Evolutionary conservation across 805 yeast species (phyloP), one percentile per base, ranked within the genome.

Genomic region (Kazachstania kunashirensis): DNA sequence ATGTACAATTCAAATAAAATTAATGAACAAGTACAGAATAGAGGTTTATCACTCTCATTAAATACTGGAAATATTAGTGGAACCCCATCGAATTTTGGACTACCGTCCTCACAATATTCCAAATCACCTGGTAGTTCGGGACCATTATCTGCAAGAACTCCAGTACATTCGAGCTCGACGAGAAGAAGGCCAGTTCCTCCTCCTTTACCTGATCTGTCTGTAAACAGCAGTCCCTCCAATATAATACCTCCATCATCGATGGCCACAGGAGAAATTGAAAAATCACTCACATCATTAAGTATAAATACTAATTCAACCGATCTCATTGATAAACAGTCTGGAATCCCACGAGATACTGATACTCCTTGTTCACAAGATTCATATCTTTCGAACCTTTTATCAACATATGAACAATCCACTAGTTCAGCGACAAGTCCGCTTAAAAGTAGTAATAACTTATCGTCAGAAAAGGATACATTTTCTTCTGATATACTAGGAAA

Each of bases 161-260:
- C 62, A 3, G 39, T 45, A 7, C 59, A 61, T 16, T 59, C 61
- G 3, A 53, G 57, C 6, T 33, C 51, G 13, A 15, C 20, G 9
- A 36, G 31, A 20, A 30, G 31, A 19, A 31, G 39, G 15, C 39
- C 39, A 7, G 24, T 26, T 5, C 38, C 32, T 13, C 41, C 27
- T 5, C 28, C 29, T 11, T 18, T 34, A 17, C 27, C 25, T 12
- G 36, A 15, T 12, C n/a, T 19, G 6, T 11, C 33, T 20, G n/a
- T 34, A 11, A 29, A 24, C n/a, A 34, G 33, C 11, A 29, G 33
- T 12, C 4, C n/a, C 6, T 8, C 24, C 17, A 36, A 17, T 24
- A 14, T 31, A 25, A 25, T 38, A 21, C 41, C 41, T 7, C 40
- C 39, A 17, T 34, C 40, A 18, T 8, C 29, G 9, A 29, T 37